Percentiles rank a stretch among this genome's conserved stretches.
phyloP scores from a whole-genome alignment of 208 protist genomes.

The Trypanosoma caninum region DNA sequence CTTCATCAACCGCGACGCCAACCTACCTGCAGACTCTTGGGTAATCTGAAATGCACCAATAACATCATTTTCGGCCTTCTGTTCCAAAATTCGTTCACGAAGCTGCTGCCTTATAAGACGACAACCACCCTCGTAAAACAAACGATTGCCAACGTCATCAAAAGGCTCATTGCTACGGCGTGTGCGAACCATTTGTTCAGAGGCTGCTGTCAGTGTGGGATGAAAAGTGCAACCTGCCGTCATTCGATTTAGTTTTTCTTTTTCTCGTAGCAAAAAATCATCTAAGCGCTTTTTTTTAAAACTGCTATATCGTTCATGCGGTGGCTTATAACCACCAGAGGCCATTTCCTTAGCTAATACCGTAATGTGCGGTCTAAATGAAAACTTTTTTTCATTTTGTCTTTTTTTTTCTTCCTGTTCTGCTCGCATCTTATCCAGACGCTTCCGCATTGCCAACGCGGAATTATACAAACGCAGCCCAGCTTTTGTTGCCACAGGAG shows the following conservation, averaged over 20 bases:
- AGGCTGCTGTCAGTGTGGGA: slow-evolving; percentile 40
- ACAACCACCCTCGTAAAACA: slow-evolving; percentile 74
- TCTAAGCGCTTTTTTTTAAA: slow-evolving; percentile 26
- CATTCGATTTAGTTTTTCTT: slow-evolving; percentile 27
- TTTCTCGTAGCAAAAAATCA: slow-evolving; percentile 29
- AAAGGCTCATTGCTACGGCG: slow-evolving; percentile 41
- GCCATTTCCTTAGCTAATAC: slow-evolving; percentile 32
- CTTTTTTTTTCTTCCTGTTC: slow-evolving; percentile 17
- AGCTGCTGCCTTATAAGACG: slow-evolving; percentile 78
- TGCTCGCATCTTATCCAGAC: slow-evolving; percentile 17
- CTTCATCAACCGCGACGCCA: slow-evolving; percentile 46
- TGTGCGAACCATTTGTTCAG: slow-evolving; percentile 30
- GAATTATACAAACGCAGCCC: slow-evolving; percentile 58
- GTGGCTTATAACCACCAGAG: slow-evolving; percentile 23
- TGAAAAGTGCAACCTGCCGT: slow-evolving; percentile 55
- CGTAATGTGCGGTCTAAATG: slow-evolving; percentile 67
- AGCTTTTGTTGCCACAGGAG: slow-evolving; percentile 35
- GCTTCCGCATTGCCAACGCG: slow-evolving; percentile 14
- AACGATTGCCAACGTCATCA: slow-evolving; percentile 49
- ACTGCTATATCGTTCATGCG: slow-evolving; percentile 32
- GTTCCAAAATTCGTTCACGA: slow-evolving; percentile 38
- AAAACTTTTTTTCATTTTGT: slow-evolving; percentile 36
- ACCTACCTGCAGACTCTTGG: slow-evolving; percentile 14
- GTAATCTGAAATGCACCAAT: slow-evolving; percentile 55
- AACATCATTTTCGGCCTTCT: slow-evolving; percentile 19